Percentiles rank a stretch among this genome's conserved stretches.
These are phyloP conservation scores for Candida parachauliodes DNA, from an alignment of 805 yeast genomes.

Conservation along the genomic window DNA sequence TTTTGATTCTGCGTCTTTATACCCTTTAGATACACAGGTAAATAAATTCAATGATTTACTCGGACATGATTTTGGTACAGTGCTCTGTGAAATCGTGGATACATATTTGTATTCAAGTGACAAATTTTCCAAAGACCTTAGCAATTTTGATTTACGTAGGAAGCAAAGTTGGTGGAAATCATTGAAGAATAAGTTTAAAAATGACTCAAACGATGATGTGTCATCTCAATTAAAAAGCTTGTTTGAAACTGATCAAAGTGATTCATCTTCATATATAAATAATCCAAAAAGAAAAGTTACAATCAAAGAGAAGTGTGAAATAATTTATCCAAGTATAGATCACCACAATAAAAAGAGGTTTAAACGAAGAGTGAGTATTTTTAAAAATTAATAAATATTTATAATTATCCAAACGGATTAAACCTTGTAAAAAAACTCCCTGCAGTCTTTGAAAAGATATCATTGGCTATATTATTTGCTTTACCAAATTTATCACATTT, in stretches of 20 bases:
- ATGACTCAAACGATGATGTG: background rate
- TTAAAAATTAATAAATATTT: conserved; percentile 1
- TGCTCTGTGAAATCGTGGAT: conserved; percentile 6
- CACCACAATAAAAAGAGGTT: background rate
- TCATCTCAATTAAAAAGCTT: background rate
- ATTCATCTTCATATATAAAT: background rate
- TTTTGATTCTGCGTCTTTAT: background rate
- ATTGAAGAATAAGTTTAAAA: background rate
- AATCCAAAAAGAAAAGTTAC: conserved; percentile 5
- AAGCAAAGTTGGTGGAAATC: conserved; percentile 2
- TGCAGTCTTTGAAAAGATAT: conserved; percentile 52
- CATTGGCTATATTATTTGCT: conserved; percentile 65
- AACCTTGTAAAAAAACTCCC: conserved; percentile 45
- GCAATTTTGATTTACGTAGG: no score
- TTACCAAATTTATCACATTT: conserved; percentile 89
- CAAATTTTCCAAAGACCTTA: no score
- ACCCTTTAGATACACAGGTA: background rate
- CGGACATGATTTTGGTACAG: background rate
- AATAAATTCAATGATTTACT: background rate
- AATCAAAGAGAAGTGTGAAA: conserved; percentile 5
- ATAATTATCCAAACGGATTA: conserved; percentile 32
- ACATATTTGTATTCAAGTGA: conserved; percentile 4
- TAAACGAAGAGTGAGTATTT: conserved; percentile 7
- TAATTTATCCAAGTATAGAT: conserved; percentile 4
- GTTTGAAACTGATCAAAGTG: no score